Percentiles rank a stretch among this genome's conserved stretches.
phyloP scores from a whole-genome alignment of 768 basidiomycete genomes.

The Pleurotus citrinopileatus region DNA sequence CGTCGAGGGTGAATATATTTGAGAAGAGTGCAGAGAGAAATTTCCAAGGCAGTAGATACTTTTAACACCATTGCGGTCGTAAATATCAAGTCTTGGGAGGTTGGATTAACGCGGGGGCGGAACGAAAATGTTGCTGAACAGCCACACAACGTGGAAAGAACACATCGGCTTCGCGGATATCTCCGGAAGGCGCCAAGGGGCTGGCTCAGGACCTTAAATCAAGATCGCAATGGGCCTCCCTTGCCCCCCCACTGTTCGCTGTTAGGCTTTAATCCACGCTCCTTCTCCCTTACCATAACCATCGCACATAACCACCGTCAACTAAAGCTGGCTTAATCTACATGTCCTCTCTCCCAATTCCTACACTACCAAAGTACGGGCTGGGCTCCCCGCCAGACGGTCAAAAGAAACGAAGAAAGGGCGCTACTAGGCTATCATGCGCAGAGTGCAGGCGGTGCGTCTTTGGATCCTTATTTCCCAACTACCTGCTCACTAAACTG shows the following conservation, averaged over 20 bases:
- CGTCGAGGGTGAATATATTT: neutral
- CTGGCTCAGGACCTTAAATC: slow-evolving; percentile 3
- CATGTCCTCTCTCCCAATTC: slow-evolving; percentile 17
- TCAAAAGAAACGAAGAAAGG: slow-evolving; percentile 61
- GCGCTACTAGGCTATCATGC: slow-evolving; percentile 74
- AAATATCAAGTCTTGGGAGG: too few relatives aligned
- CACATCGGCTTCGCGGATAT: slow-evolving; percentile 3
- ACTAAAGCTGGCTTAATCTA: neutral
- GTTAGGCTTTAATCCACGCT: slow-evolving; percentile 1
- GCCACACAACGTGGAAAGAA: slow-evolving; percentile 7
- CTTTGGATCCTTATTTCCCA: neutral
- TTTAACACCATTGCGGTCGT: neutral
- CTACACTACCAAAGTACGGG: slow-evolving; percentile 26
- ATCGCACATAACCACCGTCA: neutral
- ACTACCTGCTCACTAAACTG: too few relatives aligned
- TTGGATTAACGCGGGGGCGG: neutral
- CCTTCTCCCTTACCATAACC: neutral
- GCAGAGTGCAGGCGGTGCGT: slow-evolving; percentile 74
- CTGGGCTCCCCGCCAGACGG: slow-evolving; percentile 22
- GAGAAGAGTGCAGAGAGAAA: neutral
- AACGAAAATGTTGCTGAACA: neutral
- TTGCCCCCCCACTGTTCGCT: neutral
- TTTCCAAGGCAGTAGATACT: neutral
- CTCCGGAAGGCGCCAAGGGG: neutral
- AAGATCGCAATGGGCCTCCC: neutral